Evolutionary conservation across 108 stramenopile genomes (phyloP), one percentile per base, ranked within the genome.

Genomic region (Nitzschia putrida): DNA sequence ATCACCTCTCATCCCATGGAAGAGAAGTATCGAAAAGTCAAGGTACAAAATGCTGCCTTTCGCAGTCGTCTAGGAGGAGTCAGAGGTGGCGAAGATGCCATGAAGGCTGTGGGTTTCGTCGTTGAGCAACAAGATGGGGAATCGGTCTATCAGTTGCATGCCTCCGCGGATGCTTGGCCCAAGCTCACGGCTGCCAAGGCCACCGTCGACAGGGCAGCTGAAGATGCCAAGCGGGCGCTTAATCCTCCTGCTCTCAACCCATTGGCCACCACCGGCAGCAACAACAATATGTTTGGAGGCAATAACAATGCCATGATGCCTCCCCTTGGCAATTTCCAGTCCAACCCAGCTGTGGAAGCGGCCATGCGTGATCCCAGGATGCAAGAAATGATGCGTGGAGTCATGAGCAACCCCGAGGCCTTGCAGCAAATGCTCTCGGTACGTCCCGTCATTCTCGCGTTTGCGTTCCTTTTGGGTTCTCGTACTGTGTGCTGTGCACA

Each of bases 21-120:
- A 64, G 94, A 92, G 77, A 92, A 92, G 68, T 95, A 92, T 65
- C 86, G 94, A 16, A 77, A 76, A n/a, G 67, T 95, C 65, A 92
- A 92, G 57, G 69, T 67, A 25, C 23, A 71, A 0, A 94, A 94
- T 74, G 69, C 89, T 24, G 90, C 89, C 12, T 94, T 94, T 66
- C 38, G 64, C 8, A 83, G 82, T 53, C 77, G 89, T 8, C 65
- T 94, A 18, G 93, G 93, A 22, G 74, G 77, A 41, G 49, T 85
- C 21, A 21, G 41, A 0, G 90, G 88, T 50, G 88, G 88, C 0
- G 67, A 80, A 9, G 88, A 63, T 12, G 72, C 83, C 53, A 65
- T 91, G 77, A 13, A 76, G 24, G 77, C 87, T 3, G 72, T 76
- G 8, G 88, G 90, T 29, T 89, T 91, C 65, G 34, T 57, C 14